Base-by-base conservation (phyloP, 208 protist species). In the Crithidia bombi region DNA sequence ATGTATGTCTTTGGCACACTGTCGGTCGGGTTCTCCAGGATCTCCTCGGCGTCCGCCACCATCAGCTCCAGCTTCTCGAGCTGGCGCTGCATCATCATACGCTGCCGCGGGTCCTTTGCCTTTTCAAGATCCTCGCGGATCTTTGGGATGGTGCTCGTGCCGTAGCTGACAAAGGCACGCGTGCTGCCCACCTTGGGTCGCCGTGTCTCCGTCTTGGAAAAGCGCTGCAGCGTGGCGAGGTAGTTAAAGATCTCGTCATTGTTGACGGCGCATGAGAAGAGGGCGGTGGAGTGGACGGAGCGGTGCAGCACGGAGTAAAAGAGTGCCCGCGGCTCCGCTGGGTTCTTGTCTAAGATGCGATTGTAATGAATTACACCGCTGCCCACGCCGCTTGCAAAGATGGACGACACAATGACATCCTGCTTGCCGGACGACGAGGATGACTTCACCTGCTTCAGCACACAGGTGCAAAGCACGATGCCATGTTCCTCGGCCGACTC, bases 341-440 rank as follows among this genome's bases (percentile, higher is more conserved):
- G 87, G 75, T 93, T 90, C 74, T 93, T 93, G 78, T 93, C 87
- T 6, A 93, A 52, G 49, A 93, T 93, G 51, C 87, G 85, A 28
- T 79, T 84, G 72, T 93, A 93, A 55, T 93, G 87, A 28, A 93
- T 86, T 19, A 90, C 70, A 35, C 87, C 80, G 58, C 81, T 69
- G 23, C 85, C 87, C 7, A 90, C 84, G 17, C 87, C 83, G 28
- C 77, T 85, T 28, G 81, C 84, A 49, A 93, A 90, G 70, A 93
- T 80, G 32, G 87, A 93, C 1, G 87, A 93, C 2, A 93, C 61
- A 17, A 90, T 54, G 61, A 93, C 75, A 55, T 91, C 86, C 55
- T 78, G 73, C 51, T 87, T 81, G 51, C 74, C 75, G 1, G 62
- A 50, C 14, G 72, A 68, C 15, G 44, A 39, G 35, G 65, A 76